Evolutionary conservation across 305 asterid species (phyloP), one percentile per base, ranked within the genome.

Genomic region (Lippia alba): DNA sequence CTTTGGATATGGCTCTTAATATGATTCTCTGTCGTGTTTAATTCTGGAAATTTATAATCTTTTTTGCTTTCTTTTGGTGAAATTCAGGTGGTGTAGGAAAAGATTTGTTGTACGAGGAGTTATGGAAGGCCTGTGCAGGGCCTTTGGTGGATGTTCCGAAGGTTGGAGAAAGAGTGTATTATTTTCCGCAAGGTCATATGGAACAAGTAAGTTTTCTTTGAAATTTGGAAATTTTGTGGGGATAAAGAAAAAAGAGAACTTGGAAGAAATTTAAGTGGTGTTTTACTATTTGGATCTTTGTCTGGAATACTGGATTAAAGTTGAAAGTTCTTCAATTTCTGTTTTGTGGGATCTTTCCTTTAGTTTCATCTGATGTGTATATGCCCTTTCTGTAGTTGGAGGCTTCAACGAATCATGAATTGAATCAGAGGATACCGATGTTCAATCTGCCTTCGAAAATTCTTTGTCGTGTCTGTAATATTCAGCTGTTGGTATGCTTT

Each of bases 181-280:
- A 89, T 73, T 89, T 89, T n/a, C 93, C 96, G 18, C 96, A 89
- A 71, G 96, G 93, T 51, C 93, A 83, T 53, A 85, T 89, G 96
- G 93, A 89, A 40, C 96, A 87, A 79, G 96, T 86, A 66, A 74
- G 89, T 67, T 12, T 56, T 56, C 2, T 56, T 19, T 57, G 75
- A 36, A 12, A 20, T 3, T 0, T 66, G 0, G 14, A 5, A 5
- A 46, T 30, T 4, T 64, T 48, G 45, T 10, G 19, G 10, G 32
- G 3, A 53, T 24, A 51, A 6, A 17, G 6, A 53, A 1, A 18
- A 17, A 48, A 14, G 4, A 45, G n/a, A 24, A 24, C 30, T 24
- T 3, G n/a, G n/a, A 48, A 2, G 19, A 11, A 6, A 12, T 18
- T 12, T 48, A 30, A 17, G 16, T 7, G 19, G 48, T 48, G 36